Percentiles rank a stretch among this genome's conserved stretches.
phyloP scores from a whole-genome alignment of 148 eudicot genomes.

The Simmondsia chinensis region DNA sequence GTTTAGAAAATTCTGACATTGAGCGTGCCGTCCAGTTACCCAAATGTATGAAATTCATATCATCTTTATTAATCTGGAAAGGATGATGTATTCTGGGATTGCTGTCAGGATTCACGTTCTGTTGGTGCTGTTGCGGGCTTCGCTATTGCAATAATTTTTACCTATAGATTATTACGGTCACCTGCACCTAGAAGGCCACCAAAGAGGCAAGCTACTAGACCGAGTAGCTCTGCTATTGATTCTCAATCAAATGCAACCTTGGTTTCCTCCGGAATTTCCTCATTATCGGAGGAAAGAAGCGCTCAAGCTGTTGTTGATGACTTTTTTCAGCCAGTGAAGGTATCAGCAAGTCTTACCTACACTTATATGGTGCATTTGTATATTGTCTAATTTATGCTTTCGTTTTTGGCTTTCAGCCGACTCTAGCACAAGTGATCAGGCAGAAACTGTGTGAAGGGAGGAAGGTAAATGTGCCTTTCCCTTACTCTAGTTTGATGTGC shows the following conservation, averaged over 20 bases:
- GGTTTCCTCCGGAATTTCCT: constrained; percentile 23
- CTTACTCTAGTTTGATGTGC: background rate
- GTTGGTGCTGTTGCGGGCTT: constrained; percentile 85
- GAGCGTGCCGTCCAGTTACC: too few relatives aligned
- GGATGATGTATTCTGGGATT: background rate
- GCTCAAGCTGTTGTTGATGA: constrained; percentile 81
- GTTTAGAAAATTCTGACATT: too few relatives aligned
- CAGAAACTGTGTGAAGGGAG: constrained; percentile 94
- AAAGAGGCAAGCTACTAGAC: constrained; percentile 45
- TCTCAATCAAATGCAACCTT: constrained; percentile 27
- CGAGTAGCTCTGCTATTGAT: constrained; percentile 49
- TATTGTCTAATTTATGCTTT: too few relatives aligned
- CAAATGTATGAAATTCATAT: too few relatives aligned
- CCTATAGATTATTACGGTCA: constrained; percentile 69
- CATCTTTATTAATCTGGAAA: background rate
- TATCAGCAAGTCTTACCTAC: background rate
- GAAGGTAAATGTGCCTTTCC: constrained; percentile 41
- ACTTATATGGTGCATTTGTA: too few relatives aligned
- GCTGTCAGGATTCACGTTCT: constrained; percentile 60
- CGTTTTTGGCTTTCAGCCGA: constrained; percentile 55
- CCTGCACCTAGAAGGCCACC: constrained; percentile 68
- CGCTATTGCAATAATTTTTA: constrained; percentile 73
- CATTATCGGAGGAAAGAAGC: constrained; percentile 53
- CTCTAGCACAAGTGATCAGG: constrained; percentile 77
- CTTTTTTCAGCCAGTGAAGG: constrained; percentile 90